Evolutionary conservation across 805 yeast genomes (phyloP), one percentile per base, ranked within the genome.

Genomic region (Maudiozyma bulderi): DNA sequence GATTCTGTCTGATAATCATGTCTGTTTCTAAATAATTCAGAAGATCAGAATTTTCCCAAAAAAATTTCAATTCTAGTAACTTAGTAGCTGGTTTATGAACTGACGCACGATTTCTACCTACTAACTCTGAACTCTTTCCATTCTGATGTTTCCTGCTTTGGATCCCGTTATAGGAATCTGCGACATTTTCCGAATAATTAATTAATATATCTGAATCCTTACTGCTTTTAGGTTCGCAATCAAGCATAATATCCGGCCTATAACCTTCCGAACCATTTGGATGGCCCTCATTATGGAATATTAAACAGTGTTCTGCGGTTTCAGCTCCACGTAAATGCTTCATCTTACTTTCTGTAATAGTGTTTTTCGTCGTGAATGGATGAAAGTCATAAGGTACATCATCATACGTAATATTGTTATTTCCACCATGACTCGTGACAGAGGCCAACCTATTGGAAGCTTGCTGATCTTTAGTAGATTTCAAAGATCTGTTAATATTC

Each of bases 231-330:
- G 57, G 63, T 15, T 56, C 59, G 44, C 68, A 63, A 42, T 54
- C 51, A 8, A 54, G 26, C 6, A 55, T 45, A 6, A 59, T 43
- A 47, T 64, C 67, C 5, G 68, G 67, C 47, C 66, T 50, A 47
- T 50, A 63, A 10, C 11, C 14, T 8, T 37, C 43, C 31, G 35
- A 30, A 5, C 44, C 47, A 6, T 47, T 40, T 6, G 29, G 10
- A 42, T 60, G 62, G 8, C 44, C 51, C 34, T 50, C 44, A 33
- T 52, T 54, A 46, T 64, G 67, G 49, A 63, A 64, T 14, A 63
- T 49, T 8, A 57, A 44, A 41, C 64, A 60, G 49, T 64, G 68
- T 29, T 60, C 59, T 15, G 67, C 64, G 38, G 57, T 52, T 44
- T 64, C 68, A 8, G 64, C 50, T 20, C 44, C 47, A 3, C 56